Base-by-base conservation (phyloP, 805 yeast genomes). In the Kurtzmaniella cleridarum region DNA sequence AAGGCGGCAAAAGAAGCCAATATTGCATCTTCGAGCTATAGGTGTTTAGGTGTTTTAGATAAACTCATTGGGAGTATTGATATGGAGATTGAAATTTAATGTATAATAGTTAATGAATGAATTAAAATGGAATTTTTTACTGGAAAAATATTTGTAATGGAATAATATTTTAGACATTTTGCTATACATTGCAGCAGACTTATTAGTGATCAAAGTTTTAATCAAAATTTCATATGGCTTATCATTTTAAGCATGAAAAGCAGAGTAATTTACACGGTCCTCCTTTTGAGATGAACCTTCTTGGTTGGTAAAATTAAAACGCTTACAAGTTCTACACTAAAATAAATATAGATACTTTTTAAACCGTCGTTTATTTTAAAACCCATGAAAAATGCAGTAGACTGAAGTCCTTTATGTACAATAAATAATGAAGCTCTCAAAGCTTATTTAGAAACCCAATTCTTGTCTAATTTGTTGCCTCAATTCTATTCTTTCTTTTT, bases 11-110 rank as follows among this genome's bases (percentile, higher is more conserved):
- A 72, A 39, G 78, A 74, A 40, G 62, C 57, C 23, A 61, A 54
- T 45, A 65, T 69, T 24, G 72, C 77, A 16, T 55, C 66, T 20
- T 76, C 81, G 8, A 73, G 75, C 30, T 79, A 76, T 51, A 70
- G 81, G 55, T 69, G 72, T 36, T 63, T 78, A 42, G 84, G 84
- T 28, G 75, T 73, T 28, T 60, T 79, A 55, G 84, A 79, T 51
- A 65, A 66, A 42, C 54, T 79, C 37, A 66, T 79, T 33, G 53
- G 66, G 12, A 50, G 56, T 17, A 59, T 76, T 39, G 75, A 70
- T 30, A 54, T 75, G 40, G 69, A 66, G 35, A 46, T 70, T 35
- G 65, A 60, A 14, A 39, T 63, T 16, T 53, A 45, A 37, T n/a
- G 18, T 36, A 26, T 36, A 26, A 30, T 10, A 18, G 15, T 13